A percentile compares a stretch with the other conserved stretches of the same genome.
These are phyloP conservation scores for Avena sativa DNA, from an alignment of 176 grass and related monocot genomes.

Conservation along the genomic window DNA sequence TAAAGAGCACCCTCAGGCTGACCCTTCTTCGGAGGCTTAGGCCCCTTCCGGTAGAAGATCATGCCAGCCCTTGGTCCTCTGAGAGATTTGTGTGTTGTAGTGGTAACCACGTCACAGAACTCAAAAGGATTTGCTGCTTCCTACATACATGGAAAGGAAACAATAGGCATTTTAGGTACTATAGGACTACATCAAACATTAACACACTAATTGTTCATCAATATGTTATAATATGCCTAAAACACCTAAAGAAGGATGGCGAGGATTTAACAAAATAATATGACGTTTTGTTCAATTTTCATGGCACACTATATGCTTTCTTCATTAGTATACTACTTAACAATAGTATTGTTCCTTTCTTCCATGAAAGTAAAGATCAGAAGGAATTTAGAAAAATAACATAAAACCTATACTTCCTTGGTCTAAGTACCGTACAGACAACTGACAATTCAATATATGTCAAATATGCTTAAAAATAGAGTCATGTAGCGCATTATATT, in stretches of 20 bases:
- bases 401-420: background rate
- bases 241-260: constrained; percentile 1
- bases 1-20: constrained; percentile 50
- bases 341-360: background rate
- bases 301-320: background rate
- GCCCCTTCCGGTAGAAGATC: constrained; percentile 72
- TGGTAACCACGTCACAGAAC: constrained; percentile 76
- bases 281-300: background rate
- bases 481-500: background rate
- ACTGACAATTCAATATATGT: background rate
- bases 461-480: background rate
- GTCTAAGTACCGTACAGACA: background rate
- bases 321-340: background rate
- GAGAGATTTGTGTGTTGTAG: constrained; percentile 77
- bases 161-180: background rate
- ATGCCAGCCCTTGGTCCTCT: constrained; percentile 77
- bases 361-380: background rate
- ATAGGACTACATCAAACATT: background rate
- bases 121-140: constrained; percentile 74
- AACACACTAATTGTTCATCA: constrained; percentile 1
- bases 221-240: background rate
- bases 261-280: constrained; percentile 16
- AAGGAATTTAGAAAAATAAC: background rate
- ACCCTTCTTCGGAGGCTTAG: constrained; percentile 42
- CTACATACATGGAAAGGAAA: constrained; percentile 46